A percentile compares a stretch with the other conserved stretches of the same genome.
These are phyloP conservation scores for Thielaviopsis cerberus DNA, from an alignment of 2,329 filamentous ascomycete genomes.

Conservation along the genomic window DNA sequence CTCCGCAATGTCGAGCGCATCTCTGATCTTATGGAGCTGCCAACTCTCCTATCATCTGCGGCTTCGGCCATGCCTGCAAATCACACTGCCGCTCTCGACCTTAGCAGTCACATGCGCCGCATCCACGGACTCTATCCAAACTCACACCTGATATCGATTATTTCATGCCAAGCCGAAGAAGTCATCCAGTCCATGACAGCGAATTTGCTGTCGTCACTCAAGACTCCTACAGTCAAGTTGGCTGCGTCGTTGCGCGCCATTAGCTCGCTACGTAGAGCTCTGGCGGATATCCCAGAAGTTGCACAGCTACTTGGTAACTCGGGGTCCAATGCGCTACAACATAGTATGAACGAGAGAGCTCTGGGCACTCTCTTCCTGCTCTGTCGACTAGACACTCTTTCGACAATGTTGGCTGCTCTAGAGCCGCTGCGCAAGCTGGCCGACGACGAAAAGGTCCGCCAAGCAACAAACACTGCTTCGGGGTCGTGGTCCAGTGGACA, in stretches of 20 bases:
- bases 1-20: constrained; percentile 76
- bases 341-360: constrained; percentile 34
- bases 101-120: constrained; percentile 83
- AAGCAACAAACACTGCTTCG: constrained; percentile 23
- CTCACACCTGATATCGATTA: constrained; percentile 54
- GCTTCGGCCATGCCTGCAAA: constrained; percentile 48
- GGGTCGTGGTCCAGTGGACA: constrained; percentile 51
- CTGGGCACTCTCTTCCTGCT: constrained; percentile 74
- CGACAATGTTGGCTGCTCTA: constrained; percentile 62
- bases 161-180: constrained; percentile 60
- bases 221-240: constrained; percentile 63
- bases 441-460: constrained; percentile 54
- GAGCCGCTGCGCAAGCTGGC: constrained; percentile 75
- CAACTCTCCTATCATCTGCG: constrained; percentile 64
- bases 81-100: constrained; percentile 75
- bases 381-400: constrained; percentile 63
- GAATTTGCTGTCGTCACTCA: constrained; percentile 62
- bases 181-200: constrained; percentile 79
- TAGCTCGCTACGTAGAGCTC: constrained; percentile 72
- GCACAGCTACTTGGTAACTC: constrained; percentile 1
- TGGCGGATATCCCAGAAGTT: constrained; percentile 40
- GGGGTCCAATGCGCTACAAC: neutral
- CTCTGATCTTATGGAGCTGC: constrained; percentile 78
- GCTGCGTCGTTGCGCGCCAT: constrained; percentile 80
- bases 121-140: constrained; percentile 66